Percentiles rank a stretch among this genome's conserved stretches.
Conservation (phyloP, 2,329 filamentous ascomycete species). For the Ophiostoma sp. region DNA sequence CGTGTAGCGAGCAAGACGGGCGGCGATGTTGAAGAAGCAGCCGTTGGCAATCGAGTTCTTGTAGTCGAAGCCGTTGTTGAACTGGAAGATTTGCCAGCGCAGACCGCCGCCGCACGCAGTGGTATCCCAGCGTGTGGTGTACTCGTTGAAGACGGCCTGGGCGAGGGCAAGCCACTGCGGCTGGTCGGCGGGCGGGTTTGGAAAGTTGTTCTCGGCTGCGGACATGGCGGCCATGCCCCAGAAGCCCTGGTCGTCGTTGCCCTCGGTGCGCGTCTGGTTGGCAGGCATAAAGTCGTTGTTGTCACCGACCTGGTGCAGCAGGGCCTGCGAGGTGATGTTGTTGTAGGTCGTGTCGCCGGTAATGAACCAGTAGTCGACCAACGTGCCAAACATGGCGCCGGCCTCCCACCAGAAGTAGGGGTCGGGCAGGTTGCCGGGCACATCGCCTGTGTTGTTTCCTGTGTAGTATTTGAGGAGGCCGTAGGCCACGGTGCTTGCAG, state of each 20-base stretch:
- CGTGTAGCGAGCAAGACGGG: constrained; percentile 72
- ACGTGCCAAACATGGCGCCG: constrained; percentile 63
- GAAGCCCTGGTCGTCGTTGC: constrained; percentile 76
- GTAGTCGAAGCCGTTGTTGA: constrained; percentile 66
- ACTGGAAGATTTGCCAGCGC: constrained; percentile 79
- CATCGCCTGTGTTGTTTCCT: constrained; percentile 55
- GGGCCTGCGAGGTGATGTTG: constrained; percentile 50
- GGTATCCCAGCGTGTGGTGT: constrained; percentile 64
- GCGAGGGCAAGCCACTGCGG: constrained; percentile 74
- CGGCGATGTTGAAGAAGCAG: constrained; percentile 63
- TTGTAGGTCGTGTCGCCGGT: constrained; percentile 64
- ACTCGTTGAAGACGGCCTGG: constrained; percentile 76
- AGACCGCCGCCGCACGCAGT: constrained; percentile 65
- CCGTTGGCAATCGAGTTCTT: constrained; percentile 66
- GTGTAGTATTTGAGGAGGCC: constrained; percentile 44
- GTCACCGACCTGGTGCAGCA: constrained; percentile 57
- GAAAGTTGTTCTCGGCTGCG: constrained; percentile 71
- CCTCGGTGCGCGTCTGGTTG: constrained; percentile 57
- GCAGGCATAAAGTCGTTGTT: constrained; percentile 59
- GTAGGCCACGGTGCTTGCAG: constrained; percentile 42
- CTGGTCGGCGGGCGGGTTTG: constrained; percentile 56
- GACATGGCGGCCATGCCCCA: constrained; percentile 80
- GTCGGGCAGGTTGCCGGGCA: constrained; percentile 52
- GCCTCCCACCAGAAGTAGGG: constrained; percentile 75
- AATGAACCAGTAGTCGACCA: constrained; percentile 68